Evolutionary conservation across 768 basidiomycete species (phyloP), one percentile per base, ranked within the genome.

Genomic region (Leccinum rimulosum): DNA sequence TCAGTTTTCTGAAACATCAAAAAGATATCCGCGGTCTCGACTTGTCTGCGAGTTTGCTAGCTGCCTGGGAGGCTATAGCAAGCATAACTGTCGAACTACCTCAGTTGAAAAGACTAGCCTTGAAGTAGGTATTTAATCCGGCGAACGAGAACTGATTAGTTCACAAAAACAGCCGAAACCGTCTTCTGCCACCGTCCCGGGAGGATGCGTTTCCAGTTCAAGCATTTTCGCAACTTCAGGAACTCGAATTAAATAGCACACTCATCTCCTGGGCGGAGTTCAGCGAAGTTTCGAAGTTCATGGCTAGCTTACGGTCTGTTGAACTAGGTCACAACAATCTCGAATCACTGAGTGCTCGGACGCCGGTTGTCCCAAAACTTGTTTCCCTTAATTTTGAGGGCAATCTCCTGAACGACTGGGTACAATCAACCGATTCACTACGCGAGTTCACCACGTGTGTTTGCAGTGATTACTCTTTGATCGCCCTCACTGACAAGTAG

Each of bases 21-120:
- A 58, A 62, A 95, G 93, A 83, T 66, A 79, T 95, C 48, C 83
- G 82, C n/a, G 86, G 85, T 9, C 77, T 98, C 38, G 90, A 97
- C 75, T 76, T 98, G 38, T 93, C 94, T 15, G 76, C 78, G 48
- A 95, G 80, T 72, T 80, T 97, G 17, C 65, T 97, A 33, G 71
- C 85, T 4, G 78, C 72, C 57, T 97, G 95, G 95, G 77, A 84
- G 31, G 73, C 77, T 3, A 76, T 96, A 17, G 84, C 86, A 10
- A 66, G 70, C 25, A 92, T 98, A 59, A 73, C 82, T 11, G 66
- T 67, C 11, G 86, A 87, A 65, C 75, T 98, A 3, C 83, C 81
- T 10, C 67, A 66, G 5, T 80, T 98, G 11, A 78, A 84, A 58
- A 79, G 82, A 45, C 77, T 98, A 38, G 77, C 84, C 30, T 74